Evolutionary conservation across 2,329 filamentous ascomycete species (phyloP).

Genomic region (Sodiomyces alkalinus): DNA sequence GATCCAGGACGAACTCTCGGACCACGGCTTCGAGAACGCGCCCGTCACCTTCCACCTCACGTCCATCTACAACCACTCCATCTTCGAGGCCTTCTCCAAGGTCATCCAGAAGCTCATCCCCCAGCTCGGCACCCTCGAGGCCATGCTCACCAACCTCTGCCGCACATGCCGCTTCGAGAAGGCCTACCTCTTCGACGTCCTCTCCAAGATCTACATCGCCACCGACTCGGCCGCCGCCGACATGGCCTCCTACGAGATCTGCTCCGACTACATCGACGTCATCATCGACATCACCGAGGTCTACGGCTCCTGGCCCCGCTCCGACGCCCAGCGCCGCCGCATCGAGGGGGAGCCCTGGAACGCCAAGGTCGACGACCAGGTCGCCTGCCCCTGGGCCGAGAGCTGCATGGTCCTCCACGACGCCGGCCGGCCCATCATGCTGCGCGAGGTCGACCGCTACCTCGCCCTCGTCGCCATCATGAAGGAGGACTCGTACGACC

Average conservation of each 20-base stretch:
- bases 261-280: slow-evolving; percentile 95
- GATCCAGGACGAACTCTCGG: slow-evolving; percentile 89
- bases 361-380: slow-evolving; percentile 47
- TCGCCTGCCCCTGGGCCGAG: slow-evolving; percentile 50
- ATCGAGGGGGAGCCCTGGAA: slow-evolving; percentile 47
- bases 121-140: slow-evolving; percentile 80
- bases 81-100: slow-evolving; percentile 96
- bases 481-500: slow-evolving; percentile 71
- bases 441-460: slow-evolving; percentile 58
- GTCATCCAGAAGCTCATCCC: slow-evolving; percentile 97
- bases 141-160: slow-evolving; percentile 85
- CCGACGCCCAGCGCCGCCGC: slow-evolving; percentile 34
- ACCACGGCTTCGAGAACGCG: slow-evolving; percentile 84
- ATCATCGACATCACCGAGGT: slow-evolving; percentile 95
- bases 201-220: slow-evolving; percentile 97
- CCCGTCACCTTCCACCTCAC: slow-evolving; percentile 92
- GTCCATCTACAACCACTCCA: slow-evolving; percentile 95
- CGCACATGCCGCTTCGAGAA: slow-evolving; percentile 94
- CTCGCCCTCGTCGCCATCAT: slow-evolving; percentile 74
- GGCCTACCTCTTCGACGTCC: slow-evolving; percentile 92
- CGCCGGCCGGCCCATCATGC: slow-evolving; percentile 46
- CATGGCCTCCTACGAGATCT: slow-evolving; percentile 94
- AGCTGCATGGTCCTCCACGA: slow-evolving; percentile 54
- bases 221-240: slow-evolving; percentile 88
- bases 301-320: slow-evolving; percentile 61